phyloP scores from a whole-genome alignment of 331 rosid genomes.

The Dryas integrifolia region DNA sequence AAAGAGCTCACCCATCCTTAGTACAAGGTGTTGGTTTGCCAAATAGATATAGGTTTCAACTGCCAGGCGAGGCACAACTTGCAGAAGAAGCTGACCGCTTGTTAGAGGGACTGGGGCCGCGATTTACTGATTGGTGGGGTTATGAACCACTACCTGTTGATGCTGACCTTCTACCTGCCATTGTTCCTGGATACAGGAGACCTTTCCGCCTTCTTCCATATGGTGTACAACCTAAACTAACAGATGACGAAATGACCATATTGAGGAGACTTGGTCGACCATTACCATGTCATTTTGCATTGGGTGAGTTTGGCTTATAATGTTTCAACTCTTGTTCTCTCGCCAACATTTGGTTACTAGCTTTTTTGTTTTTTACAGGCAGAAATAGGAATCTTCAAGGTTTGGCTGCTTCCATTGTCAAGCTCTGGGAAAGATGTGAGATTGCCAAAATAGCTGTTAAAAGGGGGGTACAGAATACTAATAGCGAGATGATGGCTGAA shows the following conservation, averaged over 20 bases:
- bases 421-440: conserved; percentile 94
- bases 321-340: conserved; percentile 13
- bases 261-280: conserved; percentile 81
- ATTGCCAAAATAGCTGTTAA: conserved; percentile 87
- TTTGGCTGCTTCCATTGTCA: conserved; percentile 71
- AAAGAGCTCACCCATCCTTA: conserved; percentile 38
- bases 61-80: conserved; percentile 75
- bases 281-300: conserved; percentile 80
- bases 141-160: conserved; percentile 88
- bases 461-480: conserved; percentile 88
- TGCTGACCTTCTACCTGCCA: conserved; percentile 85
- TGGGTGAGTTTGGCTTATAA: conserved; percentile 55
- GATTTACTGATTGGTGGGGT: conserved; percentile 97
- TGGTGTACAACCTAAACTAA: conserved; percentile 77
- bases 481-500: conserved; percentile 78
- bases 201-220: conserved; percentile 97
- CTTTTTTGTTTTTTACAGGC: conserved; percentile 46
- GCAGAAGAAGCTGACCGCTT: conserved; percentile 71
- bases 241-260: conserved; percentile 88
- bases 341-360: conserved; percentile 22
- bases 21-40: conserved; percentile 79
- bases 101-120: conserved; percentile 84
- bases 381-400: conserved; percentile 87
- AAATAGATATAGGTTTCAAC: conserved; percentile 68
- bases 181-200: conserved; percentile 67